Conservation (phyloP, 2,329 filamentous ascomycete species). For the Fusarium illudens region DNA sequence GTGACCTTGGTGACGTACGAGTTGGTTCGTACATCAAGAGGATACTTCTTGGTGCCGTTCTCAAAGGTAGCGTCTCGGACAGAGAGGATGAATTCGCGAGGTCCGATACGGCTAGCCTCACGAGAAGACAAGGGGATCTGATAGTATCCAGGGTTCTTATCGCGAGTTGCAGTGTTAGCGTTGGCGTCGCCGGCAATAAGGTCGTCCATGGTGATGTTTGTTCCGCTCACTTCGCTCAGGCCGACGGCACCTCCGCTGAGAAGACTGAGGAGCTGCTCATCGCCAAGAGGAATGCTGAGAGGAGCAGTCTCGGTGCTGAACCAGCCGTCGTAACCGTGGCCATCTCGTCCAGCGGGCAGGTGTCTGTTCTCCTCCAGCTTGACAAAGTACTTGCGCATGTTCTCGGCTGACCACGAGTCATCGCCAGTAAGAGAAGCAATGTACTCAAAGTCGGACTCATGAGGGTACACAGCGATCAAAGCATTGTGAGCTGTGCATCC, state of each 20-base stretch:
- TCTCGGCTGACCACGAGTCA: constrained; percentile 62
- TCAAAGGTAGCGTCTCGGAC: constrained; percentile 27
- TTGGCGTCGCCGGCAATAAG: constrained; percentile 32
- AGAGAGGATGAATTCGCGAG: constrained; percentile 62
- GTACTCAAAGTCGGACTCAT: constrained; percentile 66
- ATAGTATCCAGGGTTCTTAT: constrained; percentile 52
- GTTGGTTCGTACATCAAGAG: constrained; percentile 35
- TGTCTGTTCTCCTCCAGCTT: constrained; percentile 66
- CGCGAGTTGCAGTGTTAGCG: constrained; percentile 30
- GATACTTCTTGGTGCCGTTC: constrained; percentile 32
- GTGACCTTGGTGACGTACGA: constrained; percentile 49
- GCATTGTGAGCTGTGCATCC: constrained; percentile 68
- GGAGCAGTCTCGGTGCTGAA: constrained; percentile 29
- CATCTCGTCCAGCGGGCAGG: constrained; percentile 21
- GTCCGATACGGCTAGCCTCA: constrained; percentile 59
- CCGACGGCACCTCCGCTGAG: constrained; percentile 23
- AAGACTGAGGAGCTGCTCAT: constrained; percentile 26
- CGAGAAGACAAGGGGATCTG: constrained; percentile 67
- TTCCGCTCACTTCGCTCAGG: constrained; percentile 12
- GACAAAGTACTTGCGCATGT: constrained; percentile 68
- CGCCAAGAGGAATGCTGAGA: constrained; percentile 27
- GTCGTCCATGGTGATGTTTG: constrained; percentile 24
- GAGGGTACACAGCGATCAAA: constrained; percentile 65
- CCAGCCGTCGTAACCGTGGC: constrained; percentile 38
- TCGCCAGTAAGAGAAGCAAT: constrained; percentile 68